Evolutionary conservation across 805 yeast genomes (phyloP).

Genomic region (Nakazawaea wyomingensis): DNA sequence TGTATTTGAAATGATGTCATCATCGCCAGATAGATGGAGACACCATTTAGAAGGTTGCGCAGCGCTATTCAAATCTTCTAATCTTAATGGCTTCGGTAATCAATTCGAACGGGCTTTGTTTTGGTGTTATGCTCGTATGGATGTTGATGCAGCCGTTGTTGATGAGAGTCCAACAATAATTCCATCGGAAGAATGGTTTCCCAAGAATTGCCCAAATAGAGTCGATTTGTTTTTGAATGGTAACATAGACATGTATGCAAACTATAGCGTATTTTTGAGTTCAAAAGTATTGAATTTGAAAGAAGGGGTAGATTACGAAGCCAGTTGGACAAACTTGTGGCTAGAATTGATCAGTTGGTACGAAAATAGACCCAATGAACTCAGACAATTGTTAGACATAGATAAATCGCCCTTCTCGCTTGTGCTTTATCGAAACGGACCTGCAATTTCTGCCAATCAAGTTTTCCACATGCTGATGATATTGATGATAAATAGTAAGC

Average conservation of each 20-base stretch:
- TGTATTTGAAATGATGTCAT: conserved; percentile 24
- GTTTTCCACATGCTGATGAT: conserved; percentile 37
- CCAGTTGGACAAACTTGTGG: conserved; percentile 34
- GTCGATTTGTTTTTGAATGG: conserved; percentile 20
- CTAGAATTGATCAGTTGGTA: conserved; percentile 30
- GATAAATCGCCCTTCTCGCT: conserved; percentile 30
- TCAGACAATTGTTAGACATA: conserved; percentile 26
- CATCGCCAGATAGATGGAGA: conserved; percentile 35
- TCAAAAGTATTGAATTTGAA: conserved; percentile 30
- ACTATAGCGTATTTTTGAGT: conserved; percentile 33
- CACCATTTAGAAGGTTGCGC: conserved; percentile 38
- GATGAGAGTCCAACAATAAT: conserved; percentile 33
- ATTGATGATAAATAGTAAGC: conserved; percentile 34
- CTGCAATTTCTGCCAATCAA: conserved; percentile 36
- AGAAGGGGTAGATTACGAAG: conserved; percentile 25
- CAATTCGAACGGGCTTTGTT: conserved; percentile 31
- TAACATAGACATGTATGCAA: conserved; percentile 28
- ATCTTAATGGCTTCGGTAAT: conserved; percentile 31
- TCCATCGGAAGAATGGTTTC: conserved; percentile 31
- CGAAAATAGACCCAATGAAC: conserved; percentile 27
- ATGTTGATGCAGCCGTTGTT: conserved; percentile 33
- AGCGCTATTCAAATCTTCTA: conserved; percentile 28
- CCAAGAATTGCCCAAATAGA: conserved; percentile 22
- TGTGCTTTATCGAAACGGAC: conserved; percentile 32
- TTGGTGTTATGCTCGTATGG: conserved; percentile 40